Percentiles rank a stretch among this genome's conserved stretches.
phyloP scores from a whole-genome alignment of 805 yeast genomes.

The Middelhovenomyces tepae region DNA sequence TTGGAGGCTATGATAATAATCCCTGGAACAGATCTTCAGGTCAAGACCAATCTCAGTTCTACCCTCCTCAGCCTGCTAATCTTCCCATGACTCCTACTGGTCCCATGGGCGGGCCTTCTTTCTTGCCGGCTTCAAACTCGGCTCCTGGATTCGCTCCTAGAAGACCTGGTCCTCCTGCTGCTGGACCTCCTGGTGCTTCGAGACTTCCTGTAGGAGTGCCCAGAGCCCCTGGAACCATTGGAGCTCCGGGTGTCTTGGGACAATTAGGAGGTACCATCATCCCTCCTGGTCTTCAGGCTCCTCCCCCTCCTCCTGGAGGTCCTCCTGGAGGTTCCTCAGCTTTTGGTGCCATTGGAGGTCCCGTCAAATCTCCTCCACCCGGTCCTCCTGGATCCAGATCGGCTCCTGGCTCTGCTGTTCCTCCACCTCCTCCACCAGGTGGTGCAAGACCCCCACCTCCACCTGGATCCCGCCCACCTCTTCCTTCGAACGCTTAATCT shows the following conservation, averaged over 20 bases:
- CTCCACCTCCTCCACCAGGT: conserved; percentile 12
- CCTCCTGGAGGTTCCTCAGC: conserved; percentile 14
- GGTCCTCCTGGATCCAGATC: conserved; percentile 8
- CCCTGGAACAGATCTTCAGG: conserved; percentile 4
- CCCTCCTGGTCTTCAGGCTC: conserved; percentile 20
- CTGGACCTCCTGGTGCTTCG: conserved; percentile 22
- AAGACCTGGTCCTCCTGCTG: conserved; percentile 22
- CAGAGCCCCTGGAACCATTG: too few species aligned
- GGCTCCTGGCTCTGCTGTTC: conserved; percentile 4
- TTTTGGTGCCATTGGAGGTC: conserved; percentile 10
- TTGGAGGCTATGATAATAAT: conserved; percentile 4
- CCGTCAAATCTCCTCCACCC: conserved; percentile 16
- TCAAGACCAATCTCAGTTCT: conserved; percentile 6
- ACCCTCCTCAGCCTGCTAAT: conserved; percentile 8
- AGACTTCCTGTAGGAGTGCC: too few species aligned
- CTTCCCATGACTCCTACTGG: conserved; percentile 6
- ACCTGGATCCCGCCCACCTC: conserved; percentile 8
- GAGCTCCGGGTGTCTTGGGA: too few species aligned
- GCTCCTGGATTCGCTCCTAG: conserved; percentile 26
- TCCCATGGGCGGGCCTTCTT: conserved; percentile 1
- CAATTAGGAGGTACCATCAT: conserved; percentile 9
- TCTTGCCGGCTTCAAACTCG: conserved; percentile 18
- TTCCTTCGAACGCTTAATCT: too few species aligned
- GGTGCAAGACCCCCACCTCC: conserved; percentile 16
- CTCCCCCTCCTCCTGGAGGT: conserved; percentile 18